Base-by-base conservation (phyloP, 2,329 filamentous ascomycete genomes). In the Aureobasidium leucospermi region DNA sequence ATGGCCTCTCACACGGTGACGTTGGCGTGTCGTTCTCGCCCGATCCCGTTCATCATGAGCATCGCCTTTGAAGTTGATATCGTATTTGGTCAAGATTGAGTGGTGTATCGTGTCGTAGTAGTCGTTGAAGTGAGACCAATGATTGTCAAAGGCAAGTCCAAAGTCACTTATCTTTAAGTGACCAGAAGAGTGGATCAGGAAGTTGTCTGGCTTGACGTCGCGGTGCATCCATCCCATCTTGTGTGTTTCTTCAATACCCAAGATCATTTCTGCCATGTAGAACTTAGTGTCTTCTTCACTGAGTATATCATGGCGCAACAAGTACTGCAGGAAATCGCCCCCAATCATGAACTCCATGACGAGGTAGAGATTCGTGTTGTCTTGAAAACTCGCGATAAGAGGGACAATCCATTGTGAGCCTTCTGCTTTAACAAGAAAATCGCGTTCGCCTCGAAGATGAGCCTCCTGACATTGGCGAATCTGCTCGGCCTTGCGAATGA, bases 281-380 rank as follows among this genome's bases (percentile, higher is more conserved):
- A 89, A 96, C 63, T 84, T 87, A 4, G 92, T 86, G 45, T 89
- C 84, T 0, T 81, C 77, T 71, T 97, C 94, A 59, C 85, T 85
- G 1, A 99, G 79, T 2, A 89, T 83, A 62, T 94, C 91, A 68
- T 95, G 89, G 15, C 92, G 85, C 59, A 96, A 88, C 15, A 99
- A 76, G 0, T 96, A 74, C 1, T 89, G 89, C 0, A 99, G 79
- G 65, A 99, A 97, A 70, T 99, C 93, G 0, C 94, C 93, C 0
- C 93, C 94, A 2, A 95, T 87, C 90, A 96, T 96, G 70, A 96
- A 99, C 61, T 97, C 92, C 91, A 97, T 96, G 56, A 96, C 88
- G 6, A 99, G 83, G 67, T 97, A 97, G 6, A 99, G 79, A 66
- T 89, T 90, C 43, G 83, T 81, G 38, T 82, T 77, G 70, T 97